A percentile compares a stretch with the other conserved stretches of the same genome.
Conservation (phyloP, 805 yeast species). For the Zygosaccharomyces bailii region DNA sequence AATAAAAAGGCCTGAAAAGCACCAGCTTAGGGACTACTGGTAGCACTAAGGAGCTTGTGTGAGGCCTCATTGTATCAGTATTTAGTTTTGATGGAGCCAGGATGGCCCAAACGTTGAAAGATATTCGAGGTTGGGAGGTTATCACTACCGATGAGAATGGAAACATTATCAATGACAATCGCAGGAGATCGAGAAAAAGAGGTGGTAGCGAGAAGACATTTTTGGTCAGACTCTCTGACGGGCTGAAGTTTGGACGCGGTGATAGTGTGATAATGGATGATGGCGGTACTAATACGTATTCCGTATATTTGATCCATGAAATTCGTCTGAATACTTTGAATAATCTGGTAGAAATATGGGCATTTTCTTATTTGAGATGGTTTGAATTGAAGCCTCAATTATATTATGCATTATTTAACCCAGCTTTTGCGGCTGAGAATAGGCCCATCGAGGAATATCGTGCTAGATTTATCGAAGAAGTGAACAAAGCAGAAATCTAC, state of each 20-base stretch:
- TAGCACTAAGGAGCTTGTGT: not conserved
- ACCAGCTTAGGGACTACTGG: not conserved
- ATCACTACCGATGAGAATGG: slow-evolving; percentile 30
- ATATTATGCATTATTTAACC: slow-evolving; percentile 29
- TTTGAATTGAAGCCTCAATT: slow-evolving; percentile 38
- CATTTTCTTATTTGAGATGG: slow-evolving; percentile 45
- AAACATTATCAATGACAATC: slow-evolving; percentile 19
- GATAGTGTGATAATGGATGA: slow-evolving; percentile 46
- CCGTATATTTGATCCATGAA: slow-evolving; percentile 49
- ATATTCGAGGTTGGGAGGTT: slow-evolving; percentile 34
- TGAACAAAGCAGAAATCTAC: slow-evolving; percentile 46
- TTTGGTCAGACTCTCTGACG: slow-evolving; percentile 45
- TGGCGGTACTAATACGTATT: slow-evolving; percentile 35
- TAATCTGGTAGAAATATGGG: slow-evolving; percentile 46
- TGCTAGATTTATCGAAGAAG: slow-evolving; percentile 23
- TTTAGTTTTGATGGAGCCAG: not conserved
- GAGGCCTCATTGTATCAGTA: not conserved
- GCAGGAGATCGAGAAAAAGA: slow-evolving; percentile 27
- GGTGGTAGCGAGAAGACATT: slow-evolving; percentile 22
- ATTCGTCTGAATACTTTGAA: slow-evolving; percentile 48
- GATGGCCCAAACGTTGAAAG: slow-evolving; percentile 28
- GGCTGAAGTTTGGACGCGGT: slow-evolving; percentile 49
- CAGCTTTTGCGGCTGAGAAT: slow-evolving; percentile 22
- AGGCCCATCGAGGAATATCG: slow-evolving; percentile 16
- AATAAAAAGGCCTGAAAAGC: not conserved